These are phyloP conservation scores for Pyrrhoderma lamaoense DNA, from an alignment of 1,284 basidiomycete species.

Conservation along the genomic window DNA sequence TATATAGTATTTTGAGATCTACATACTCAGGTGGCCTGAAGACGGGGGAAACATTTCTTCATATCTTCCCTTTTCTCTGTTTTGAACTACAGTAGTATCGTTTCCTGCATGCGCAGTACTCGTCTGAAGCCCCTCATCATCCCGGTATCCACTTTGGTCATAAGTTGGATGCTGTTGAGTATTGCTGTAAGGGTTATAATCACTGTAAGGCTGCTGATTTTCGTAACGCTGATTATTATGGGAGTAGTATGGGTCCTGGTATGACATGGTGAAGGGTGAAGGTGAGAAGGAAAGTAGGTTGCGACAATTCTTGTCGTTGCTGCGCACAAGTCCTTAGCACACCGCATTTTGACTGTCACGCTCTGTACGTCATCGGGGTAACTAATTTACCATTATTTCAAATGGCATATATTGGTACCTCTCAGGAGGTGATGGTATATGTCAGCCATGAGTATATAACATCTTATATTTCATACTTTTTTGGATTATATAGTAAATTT, in stretches of 20 bases:
- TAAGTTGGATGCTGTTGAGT: conserved; percentile 41
- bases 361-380: conserved; percentile 7
- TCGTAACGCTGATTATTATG: conserved; percentile 31
- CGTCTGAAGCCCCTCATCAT: conserved; percentile 30
- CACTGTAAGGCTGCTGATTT: conserved; percentile 31
- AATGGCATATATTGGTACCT: too few species aligned
- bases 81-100: conserved; percentile 32
- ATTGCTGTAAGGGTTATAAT: conserved; percentile 43
- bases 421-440: too few species aligned
- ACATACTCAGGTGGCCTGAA: conserved; percentile 27
- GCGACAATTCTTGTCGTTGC: not conserved
- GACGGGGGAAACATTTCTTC: conserved; percentile 22
- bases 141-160: conserved; percentile 27
- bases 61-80: conserved; percentile 30
- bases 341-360: not conserved
- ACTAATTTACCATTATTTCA: not conserved
- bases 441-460: too few species aligned
- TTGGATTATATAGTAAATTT: too few species aligned
- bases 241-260: conserved; percentile 43
- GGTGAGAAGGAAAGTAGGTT: conserved; percentile 27
- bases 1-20: not conserved
- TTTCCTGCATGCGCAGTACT: conserved; percentile 16
- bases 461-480: too few species aligned
- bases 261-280: conserved; percentile 30
- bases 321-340: not conserved